These are phyloP conservation scores for Hyphopichia khmerensis DNA, from an alignment of 1,139 yeast species.

Conservation along the genomic window DNA sequence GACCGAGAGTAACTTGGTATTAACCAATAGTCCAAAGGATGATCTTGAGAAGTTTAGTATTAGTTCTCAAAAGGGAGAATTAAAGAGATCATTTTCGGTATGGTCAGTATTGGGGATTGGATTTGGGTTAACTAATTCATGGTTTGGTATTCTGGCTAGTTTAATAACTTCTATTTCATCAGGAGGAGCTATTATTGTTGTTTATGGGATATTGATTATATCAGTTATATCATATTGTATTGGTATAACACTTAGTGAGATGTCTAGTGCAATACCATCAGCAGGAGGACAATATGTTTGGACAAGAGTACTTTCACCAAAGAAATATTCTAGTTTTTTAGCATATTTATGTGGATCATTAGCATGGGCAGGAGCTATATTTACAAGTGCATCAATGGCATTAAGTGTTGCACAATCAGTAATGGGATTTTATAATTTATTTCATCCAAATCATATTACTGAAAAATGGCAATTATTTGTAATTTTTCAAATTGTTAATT, in stretches of 20 bases:
- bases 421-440: constrained; percentile 50
- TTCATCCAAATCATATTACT: constrained; percentile 41
- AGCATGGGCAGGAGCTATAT: constrained; percentile 59
- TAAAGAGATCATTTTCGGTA: constrained; percentile 50
- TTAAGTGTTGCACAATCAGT: constrained; percentile 48
- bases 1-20: background rate
- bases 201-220: constrained; percentile 65
- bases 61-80: constrained; percentile 22
- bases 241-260: constrained; percentile 45
- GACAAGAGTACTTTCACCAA: constrained; percentile 56
- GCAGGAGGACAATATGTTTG: constrained; percentile 66
- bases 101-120: constrained; percentile 65
- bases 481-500: constrained; percentile 41
- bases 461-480: constrained; percentile 55
- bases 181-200: constrained; percentile 68
- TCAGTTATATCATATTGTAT: constrained; percentile 45
- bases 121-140: constrained; percentile 63
- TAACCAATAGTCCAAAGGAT: background rate
- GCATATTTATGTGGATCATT: constrained; percentile 56
- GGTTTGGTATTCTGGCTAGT: constrained; percentile 69
- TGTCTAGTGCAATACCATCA: constrained; percentile 52
- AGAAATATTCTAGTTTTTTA: constrained; percentile 43
- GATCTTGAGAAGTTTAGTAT: constrained; percentile 1
- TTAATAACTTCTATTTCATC: constrained; percentile 61
- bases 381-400: constrained; percentile 56